phyloP scores from a whole-genome alignment of 75 land plant species.

The Pinus albicaulis region DNA sequence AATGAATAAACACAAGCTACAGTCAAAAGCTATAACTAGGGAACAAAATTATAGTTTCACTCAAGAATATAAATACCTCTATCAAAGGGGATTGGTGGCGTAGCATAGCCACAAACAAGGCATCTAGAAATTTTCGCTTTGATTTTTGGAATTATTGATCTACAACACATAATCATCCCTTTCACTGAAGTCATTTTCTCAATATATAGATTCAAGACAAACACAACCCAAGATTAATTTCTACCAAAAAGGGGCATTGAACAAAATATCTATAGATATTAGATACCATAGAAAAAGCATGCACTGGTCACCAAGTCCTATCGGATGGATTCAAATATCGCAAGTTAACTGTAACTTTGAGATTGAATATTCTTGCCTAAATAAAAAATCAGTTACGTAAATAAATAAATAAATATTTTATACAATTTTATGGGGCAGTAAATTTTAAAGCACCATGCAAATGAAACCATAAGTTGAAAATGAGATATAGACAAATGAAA shows the following conservation, averaged over 20 bases:
- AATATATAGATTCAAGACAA: slow-evolving; percentile 50
- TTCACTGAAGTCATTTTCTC: slow-evolving; percentile 93
- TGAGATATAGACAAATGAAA: not conserved
- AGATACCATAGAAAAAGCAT: not conserved
- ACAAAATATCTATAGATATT: not conserved
- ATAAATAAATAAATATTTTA: not conserved
- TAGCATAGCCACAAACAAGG: slow-evolving; percentile 74
- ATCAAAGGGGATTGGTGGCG: slow-evolving; percentile 65
- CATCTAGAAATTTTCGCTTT: slow-evolving; percentile 88
- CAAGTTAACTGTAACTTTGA: slow-evolving; percentile 63
- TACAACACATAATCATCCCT: slow-evolving; percentile 96
- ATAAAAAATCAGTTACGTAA: not conserved
- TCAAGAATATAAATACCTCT: slow-evolving; percentile 47
- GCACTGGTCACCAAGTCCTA: slow-evolving; percentile 8
- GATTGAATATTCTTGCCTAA: slow-evolving; percentile 77
- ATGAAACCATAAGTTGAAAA: not conserved
- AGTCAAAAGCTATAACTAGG: not conserved
- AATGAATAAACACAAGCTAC: not conserved
- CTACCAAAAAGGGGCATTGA: not conserved
- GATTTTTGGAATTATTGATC: slow-evolving; percentile 95
- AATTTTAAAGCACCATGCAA: no score
- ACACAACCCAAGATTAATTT: not conserved
- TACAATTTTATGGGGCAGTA: no score
- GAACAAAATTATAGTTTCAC: not conserved
- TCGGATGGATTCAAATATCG: slow-evolving; percentile 94